Evolutionary conservation across 441 rosid species (phyloP).

Genomic region (Geranium incanum): DNA sequence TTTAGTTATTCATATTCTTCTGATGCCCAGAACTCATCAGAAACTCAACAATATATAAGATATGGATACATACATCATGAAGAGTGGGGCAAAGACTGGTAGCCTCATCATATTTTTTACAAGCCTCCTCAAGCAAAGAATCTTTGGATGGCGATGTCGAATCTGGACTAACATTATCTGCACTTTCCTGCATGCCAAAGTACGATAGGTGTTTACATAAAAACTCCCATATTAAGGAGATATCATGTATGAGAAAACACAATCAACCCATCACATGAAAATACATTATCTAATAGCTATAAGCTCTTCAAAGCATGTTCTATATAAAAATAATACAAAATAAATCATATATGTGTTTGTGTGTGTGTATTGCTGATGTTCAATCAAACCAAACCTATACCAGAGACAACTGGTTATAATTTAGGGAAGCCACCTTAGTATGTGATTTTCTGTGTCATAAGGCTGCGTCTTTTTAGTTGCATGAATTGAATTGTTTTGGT

Average conservation of each 20-base stretch:
- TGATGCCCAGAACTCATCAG: slow-evolving; percentile 13
- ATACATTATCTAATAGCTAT: not conserved
- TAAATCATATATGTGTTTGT: not conserved
- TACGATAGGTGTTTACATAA: not conserved
- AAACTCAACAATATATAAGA: slow-evolving; percentile 18
- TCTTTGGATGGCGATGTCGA: slow-evolving; percentile 94
- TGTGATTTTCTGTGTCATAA: no score
- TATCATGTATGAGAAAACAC: not conserved
- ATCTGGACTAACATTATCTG: slow-evolving; percentile 79
- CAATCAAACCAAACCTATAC: no score
- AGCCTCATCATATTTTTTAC: slow-evolving; percentile 91
- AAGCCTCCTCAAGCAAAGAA: slow-evolving; percentile 94
- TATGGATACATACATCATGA: slow-evolving; percentile 66
- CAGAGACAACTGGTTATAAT: no score
- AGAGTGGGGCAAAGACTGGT: slow-evolving; percentile 82
- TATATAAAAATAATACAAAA: not conserved
- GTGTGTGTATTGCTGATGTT: not conserved
- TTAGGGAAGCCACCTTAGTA: no score
- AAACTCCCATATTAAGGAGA: not conserved
- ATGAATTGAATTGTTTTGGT: not conserved
- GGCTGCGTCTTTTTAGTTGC: no score
- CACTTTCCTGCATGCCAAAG: slow-evolving; percentile 67
- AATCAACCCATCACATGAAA: not conserved
- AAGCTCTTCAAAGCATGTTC: not conserved
- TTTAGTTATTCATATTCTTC: not conserved